These are phyloP conservation scores for Penicillium atrosanguineum DNA, from an alignment of 495 filamentous ascomycete species.

Conservation along the genomic window DNA sequence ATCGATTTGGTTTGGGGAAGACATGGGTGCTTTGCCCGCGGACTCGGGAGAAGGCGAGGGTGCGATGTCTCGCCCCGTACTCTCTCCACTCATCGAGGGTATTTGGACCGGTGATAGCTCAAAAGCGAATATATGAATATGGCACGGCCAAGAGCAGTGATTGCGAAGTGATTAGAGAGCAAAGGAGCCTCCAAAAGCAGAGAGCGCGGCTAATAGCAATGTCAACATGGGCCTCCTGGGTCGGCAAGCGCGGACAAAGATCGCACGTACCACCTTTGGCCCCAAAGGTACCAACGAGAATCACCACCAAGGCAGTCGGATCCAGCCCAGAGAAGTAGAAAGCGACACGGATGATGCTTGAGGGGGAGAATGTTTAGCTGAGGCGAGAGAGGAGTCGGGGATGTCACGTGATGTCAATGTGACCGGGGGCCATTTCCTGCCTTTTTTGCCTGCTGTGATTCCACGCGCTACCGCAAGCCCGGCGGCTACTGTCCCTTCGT, in stretches of 20 bases:
- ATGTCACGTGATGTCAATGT: constrained; percentile 21
- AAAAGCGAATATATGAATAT: background rate
- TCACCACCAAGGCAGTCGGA: constrained; percentile 14
- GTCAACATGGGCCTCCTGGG: constrained; percentile 40
- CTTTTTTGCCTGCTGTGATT: background rate
- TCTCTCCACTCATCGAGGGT: constrained; percentile 40
- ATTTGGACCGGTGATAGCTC: constrained; percentile 1
- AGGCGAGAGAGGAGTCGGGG: constrained; percentile 27
- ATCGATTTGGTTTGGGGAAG: constrained; percentile 28
- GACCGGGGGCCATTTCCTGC: background rate
- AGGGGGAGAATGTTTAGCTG: constrained; percentile 9
- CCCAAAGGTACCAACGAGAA: constrained; percentile 19
- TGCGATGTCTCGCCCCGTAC: constrained; percentile 34
- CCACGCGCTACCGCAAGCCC: constrained; percentile 4
- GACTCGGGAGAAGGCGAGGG: constrained; percentile 31
- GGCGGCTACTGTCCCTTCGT: constrained; percentile 9
- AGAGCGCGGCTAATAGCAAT: constrained; percentile 24
- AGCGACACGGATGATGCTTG: constrained; percentile 11
- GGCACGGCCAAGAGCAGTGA: constrained; percentile 3
- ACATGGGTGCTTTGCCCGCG: constrained; percentile 37
- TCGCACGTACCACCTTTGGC: constrained; percentile 27
- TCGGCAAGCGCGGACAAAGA: constrained; percentile 25
- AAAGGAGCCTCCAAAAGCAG: constrained; percentile 7
- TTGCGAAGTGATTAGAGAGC: background rate
- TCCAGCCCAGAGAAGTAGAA: constrained; percentile 11